Percentiles rank a stretch among this genome's conserved stretches.
Evolutionary conservation across 768 basidiomycete genomes (phyloP).

Genomic region (Leucogyrophana mollusca): DNA sequence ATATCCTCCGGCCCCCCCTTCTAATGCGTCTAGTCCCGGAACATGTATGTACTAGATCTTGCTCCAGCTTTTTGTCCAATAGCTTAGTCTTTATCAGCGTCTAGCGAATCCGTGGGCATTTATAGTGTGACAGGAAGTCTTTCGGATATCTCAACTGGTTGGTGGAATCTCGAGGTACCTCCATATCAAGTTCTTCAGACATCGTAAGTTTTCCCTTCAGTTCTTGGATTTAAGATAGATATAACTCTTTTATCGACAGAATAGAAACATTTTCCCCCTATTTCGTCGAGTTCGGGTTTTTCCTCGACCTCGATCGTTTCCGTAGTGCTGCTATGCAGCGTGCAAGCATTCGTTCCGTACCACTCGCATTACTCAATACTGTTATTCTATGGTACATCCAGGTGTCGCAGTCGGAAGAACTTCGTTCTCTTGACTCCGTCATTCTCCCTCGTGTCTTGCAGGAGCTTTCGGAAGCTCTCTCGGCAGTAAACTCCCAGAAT

Average conservation of each 20-base stretch:
- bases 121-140: background rate
- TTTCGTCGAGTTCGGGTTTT: conserved; percentile 62
- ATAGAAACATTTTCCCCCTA: conserved; percentile 48
- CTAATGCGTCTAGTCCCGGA: conserved; percentile 4
- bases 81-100: conserved; percentile 1
- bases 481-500: conserved; percentile 31
- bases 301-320: conserved; percentile 54
- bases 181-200: conserved; percentile 26
- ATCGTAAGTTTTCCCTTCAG: conserved; percentile 25
- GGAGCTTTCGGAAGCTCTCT: conserved; percentile 38
- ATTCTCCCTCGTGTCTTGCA: conserved; percentile 51
- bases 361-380: conserved; percentile 47
- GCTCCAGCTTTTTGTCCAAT: background rate
- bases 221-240: background rate
- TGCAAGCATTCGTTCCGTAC: conserved; percentile 33
- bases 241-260: conserved; percentile 8
- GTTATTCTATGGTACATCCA: conserved; percentile 55
- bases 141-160: background rate
- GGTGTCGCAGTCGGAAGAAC: conserved; percentile 41
- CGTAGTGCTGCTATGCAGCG: conserved; percentile 31
- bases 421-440: conserved; percentile 37
- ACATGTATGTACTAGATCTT: conserved; percentile 1
- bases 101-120: background rate
- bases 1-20: background rate
- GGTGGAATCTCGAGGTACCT: conserved; percentile 25